Evolutionary conservation across 2,329 filamentous ascomycete genomes (phyloP), one percentile per base, ranked within the genome.

Genomic region (Sordariomycetes sp.): DNA sequence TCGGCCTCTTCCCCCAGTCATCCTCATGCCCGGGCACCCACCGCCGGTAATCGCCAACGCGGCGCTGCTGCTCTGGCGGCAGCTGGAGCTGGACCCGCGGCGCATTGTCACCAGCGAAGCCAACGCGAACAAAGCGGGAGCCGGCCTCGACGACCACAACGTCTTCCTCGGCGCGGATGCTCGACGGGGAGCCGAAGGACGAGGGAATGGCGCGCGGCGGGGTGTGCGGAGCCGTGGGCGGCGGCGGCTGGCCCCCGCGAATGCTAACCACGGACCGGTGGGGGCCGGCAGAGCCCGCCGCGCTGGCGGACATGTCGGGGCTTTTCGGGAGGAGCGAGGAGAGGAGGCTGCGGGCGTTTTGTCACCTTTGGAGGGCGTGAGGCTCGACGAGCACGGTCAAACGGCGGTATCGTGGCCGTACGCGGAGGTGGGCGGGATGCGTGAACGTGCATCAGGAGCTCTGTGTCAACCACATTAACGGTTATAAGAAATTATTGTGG

Each of bases 111-210:
- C 92, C 92, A 6, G 92, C 89, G 68, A 97, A 94, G 0, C 94
- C 94, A 11, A 88, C 86, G 52, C 88, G 84, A 28, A 97, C 71
- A 70, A 85, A 87, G 24, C 93, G 83, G 11, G 89, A 82, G 1
- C 91, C 92, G 40, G 97, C 70, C 69, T 97, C 91, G 56, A 97
- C 77, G 50, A 99, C 80, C 5, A 96, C 72, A 7, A 87, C 78
- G 64, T 97, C 94, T 66, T 99, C 94, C 65, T 96, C 91, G 65
- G 86, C 75, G 66, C 85, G 77, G 64, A 88, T 70, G 65, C 83
- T 72, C 60, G 83, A 80, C 63, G 83, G 76, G 53, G 81, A 81
- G 63, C 83, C 77, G 67, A 85, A 82, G 35, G 76, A 70, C 54
- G 82, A 74, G 35, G 84, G 68, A 64, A 82, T 71, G 66, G 75